Base-by-base conservation (phyloP, 2,329 filamentous ascomycete species). In the Elsinoe fawcettii region DNA sequence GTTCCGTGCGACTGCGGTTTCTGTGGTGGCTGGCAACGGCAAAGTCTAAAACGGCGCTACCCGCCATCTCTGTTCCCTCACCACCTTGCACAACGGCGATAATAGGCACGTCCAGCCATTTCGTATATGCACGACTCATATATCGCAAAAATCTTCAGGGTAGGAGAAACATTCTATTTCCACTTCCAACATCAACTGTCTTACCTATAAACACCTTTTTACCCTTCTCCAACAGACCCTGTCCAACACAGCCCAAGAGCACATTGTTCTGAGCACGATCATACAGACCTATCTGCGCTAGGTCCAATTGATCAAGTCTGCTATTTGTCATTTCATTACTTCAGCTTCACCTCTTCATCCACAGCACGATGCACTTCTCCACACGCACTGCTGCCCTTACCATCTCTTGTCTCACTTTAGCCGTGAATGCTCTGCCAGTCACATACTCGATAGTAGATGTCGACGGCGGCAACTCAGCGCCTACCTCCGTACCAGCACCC, bases 371-470 rank as follows among this genome's bases (percentile, higher is more conserved):
- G 54, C 23, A n/a, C 14, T 37, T 56, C n/a, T 56, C 54, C 16
- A 16, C 30, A 9, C 41, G 54, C 30, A 20, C 39, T 37, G 43
- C 54, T 36, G 30, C 46, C 12, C 37, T 56, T n/a, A 23, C 54
- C 12, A 25, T 56, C 18, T 56, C 41, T 12, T 56, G 36, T 49
- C 54, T 56, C 41, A 47, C 22, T 25, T 9, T 56, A 2, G 32
- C 23, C 3, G 54, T 32, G 6, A 43, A 27, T 46, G 37, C 39
- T 27, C 27, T 46, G 22, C 54, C 54, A 11, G 25, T 55, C 14
- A 55, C 55, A 37, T 59, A 59, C 53, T 59, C 53, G 16, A 49
- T 59, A 16, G 57, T 59, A 39, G 51, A 56, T 22, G 57, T 59
- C 36, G 57, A 59, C 23, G 57, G 57, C 53, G 22, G 57, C 43